Conservation (phyloP, 1,284 basidiomycete genomes). For the Trametes pubescens region DNA sequence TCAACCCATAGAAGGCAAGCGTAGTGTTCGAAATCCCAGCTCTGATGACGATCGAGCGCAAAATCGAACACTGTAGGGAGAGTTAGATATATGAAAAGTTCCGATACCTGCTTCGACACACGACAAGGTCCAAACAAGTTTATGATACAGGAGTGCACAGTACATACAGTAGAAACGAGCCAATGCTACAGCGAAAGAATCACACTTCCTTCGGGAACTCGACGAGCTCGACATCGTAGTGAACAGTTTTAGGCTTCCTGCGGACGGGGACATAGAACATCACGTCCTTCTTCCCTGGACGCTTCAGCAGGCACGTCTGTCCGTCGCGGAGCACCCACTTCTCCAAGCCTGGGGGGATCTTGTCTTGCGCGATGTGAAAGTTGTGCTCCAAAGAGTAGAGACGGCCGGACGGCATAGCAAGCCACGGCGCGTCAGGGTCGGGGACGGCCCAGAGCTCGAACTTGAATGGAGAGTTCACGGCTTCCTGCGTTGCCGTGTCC, state of each 20-base stretch:
- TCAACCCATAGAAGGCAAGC: too few species aligned
- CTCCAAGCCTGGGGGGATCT: slow-evolving; percentile 17
- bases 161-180: too few species aligned
- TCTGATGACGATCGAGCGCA: too few species aligned
- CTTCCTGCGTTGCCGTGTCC: neutral
- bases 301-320: slow-evolving; percentile 8
- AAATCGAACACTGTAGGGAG: too few species aligned
- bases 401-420: neutral
- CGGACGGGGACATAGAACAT: slow-evolving; percentile 8
- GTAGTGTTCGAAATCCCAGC: too few species aligned
- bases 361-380: slow-evolving; percentile 3
- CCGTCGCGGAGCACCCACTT: slow-evolving; percentile 16
- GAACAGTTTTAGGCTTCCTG: neutral
- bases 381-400: slow-evolving; percentile 5
- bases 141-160: too few species aligned
- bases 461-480: slow-evolving; percentile 14
- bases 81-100: too few species aligned
- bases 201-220: slow-evolving; percentile 10
- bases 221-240: slow-evolving; percentile 4
- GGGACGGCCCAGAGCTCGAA: slow-evolving; percentile 16
- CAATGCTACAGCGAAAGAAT: too few species aligned
- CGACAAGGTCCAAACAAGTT: too few species aligned
- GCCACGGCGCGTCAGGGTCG: slow-evolving; percentile 3
- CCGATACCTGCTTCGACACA: too few species aligned
- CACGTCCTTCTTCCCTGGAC: slow-evolving; percentile 8